These are phyloP conservation scores for Babesia ovis DNA, from an alignment of 169 alveolate genomes.

Conservation along the genomic window DNA sequence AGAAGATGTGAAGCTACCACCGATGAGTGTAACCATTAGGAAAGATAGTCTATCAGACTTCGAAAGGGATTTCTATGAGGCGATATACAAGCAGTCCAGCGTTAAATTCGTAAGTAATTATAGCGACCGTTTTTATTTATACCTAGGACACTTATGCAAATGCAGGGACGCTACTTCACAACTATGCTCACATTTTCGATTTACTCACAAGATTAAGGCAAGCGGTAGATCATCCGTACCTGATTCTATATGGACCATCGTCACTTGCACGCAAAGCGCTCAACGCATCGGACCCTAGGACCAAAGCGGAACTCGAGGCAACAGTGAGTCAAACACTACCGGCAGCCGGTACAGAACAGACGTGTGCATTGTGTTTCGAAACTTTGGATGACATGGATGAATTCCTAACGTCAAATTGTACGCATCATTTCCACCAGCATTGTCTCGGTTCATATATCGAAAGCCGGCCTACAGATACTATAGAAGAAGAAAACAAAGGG, in stretches of 20 bases:
- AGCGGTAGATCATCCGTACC: constrained; percentile 91
- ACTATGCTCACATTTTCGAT: constrained; percentile 89
- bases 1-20: constrained; percentile 82
- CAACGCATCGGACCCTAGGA: constrained; percentile 58
- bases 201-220: constrained; percentile 85
- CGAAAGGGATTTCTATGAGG: constrained; percentile 84
- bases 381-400: constrained; percentile 51
- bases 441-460: constrained; percentile 81
- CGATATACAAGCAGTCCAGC: constrained; percentile 81
- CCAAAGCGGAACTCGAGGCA: constrained; percentile 64
- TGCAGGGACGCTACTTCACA: constrained; percentile 84
- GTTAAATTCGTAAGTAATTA: constrained; percentile 65
- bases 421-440: constrained; percentile 82
- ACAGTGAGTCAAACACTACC: constrained; percentile 56
- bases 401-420: constrained; percentile 77
- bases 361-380: constrained; percentile 79
- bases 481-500: constrained; percentile 17
- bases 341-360: constrained; percentile 64
- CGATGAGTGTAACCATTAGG: constrained; percentile 77
- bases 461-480: constrained; percentile 74
- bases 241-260: constrained; percentile 83
- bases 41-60: constrained; percentile 77
- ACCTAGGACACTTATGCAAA: constrained; percentile 79
- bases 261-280: constrained; percentile 37
- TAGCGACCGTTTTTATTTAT: constrained; percentile 1